phyloP scores from a whole-genome alignment of 1,139 yeast genomes.

The Candida sanyaensis region DNA sequence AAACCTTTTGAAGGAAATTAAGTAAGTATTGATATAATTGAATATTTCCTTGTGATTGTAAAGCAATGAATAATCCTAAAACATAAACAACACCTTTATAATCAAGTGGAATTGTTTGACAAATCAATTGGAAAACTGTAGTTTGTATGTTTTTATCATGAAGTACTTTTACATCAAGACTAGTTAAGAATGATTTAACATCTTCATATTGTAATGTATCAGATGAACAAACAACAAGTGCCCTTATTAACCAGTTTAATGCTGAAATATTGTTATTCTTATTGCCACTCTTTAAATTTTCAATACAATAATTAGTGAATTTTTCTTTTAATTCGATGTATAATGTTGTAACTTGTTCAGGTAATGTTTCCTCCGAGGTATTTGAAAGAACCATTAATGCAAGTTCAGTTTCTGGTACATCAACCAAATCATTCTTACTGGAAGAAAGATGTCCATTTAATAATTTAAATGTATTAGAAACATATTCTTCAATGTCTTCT shows the following conservation, averaged over 20 bases:
- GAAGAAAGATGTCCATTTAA: slow-evolving; percentile 6
- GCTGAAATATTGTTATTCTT: not conserved
- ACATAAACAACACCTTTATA: slow-evolving; percentile 10
- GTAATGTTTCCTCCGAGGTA: slow-evolving; percentile 1
- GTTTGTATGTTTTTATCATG: slow-evolving; percentile 1
- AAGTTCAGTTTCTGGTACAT: slow-evolving; percentile 19
- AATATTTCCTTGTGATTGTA: not conserved
- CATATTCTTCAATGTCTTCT: slow-evolving; percentile 16
- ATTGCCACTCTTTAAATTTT: not conserved
- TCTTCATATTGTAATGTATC: not conserved
- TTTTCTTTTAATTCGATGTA: not conserved
- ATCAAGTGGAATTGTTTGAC: slow-evolving; percentile 7
- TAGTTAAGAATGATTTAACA: not conserved
- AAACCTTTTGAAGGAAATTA: slow-evolving; percentile 15
- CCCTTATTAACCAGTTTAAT: slow-evolving; percentile 11
- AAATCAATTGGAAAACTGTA: slow-evolving; percentile 11
- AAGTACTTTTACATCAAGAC: not conserved
- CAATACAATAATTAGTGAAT: slow-evolving; percentile 7
- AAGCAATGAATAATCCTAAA: slow-evolving; percentile 12
- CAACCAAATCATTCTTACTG: not conserved
- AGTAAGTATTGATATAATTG: slow-evolving; percentile 13
- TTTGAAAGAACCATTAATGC: slow-evolving; percentile 18
- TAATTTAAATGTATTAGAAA: slow-evolving; percentile 16
- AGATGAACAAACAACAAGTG: slow-evolving; percentile 6
- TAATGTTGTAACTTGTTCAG: not conserved